phyloP scores from a whole-genome alignment of 2,329 filamentous ascomycete species.

The Fusarium buxicola region DNA sequence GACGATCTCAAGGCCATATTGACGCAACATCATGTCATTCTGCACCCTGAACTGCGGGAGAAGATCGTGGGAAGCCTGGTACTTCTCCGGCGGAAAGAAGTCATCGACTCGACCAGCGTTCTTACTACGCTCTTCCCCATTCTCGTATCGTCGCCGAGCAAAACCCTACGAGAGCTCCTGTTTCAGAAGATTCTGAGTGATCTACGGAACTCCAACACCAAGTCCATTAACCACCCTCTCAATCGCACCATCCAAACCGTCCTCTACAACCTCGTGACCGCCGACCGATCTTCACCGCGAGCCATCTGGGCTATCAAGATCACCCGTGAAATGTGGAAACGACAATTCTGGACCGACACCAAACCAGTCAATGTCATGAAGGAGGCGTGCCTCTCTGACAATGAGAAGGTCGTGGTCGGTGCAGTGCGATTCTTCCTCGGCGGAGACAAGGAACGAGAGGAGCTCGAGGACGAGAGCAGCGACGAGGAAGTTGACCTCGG shows the following conservation, averaged over 20 bases:
- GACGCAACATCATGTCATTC: constrained; percentile 80
- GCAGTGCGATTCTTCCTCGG: constrained; percentile 95
- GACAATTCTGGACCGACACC: constrained; percentile 94
- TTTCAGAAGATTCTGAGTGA: constrained; percentile 92
- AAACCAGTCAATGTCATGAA: constrained; percentile 99
- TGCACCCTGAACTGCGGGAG: constrained; percentile 88
- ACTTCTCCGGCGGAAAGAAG: constrained; percentile 87
- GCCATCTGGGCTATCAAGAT: constrained; percentile 97
- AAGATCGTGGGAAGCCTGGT: constrained; percentile 94
- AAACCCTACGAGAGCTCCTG: constrained; percentile 85
- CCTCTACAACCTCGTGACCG: constrained; percentile 89
- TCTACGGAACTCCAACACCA: constrained; percentile 86
- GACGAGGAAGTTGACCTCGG: constrained; percentile 83
- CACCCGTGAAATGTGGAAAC: constrained; percentile 94
- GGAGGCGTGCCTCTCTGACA: constrained; percentile 86
- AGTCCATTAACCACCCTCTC: constrained; percentile 88
- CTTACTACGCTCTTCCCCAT: constrained; percentile 95
- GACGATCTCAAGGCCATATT: constrained; percentile 85
- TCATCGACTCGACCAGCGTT: constrained; percentile 85
- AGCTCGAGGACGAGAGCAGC: constrained; percentile 88
- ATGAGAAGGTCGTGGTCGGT: constrained; percentile 90
- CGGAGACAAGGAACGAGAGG: constrained; percentile 94
- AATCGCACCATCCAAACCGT: constrained; percentile 95
- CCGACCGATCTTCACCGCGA: constrained; percentile 85
- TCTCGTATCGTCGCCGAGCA: constrained; percentile 90